A percentile compares a stretch with the other conserved stretches of the same genome.
Evolutionary conservation across 495 filamentous ascomycete genomes (phyloP).

Genomic region (Xylaria longipes): DNA sequence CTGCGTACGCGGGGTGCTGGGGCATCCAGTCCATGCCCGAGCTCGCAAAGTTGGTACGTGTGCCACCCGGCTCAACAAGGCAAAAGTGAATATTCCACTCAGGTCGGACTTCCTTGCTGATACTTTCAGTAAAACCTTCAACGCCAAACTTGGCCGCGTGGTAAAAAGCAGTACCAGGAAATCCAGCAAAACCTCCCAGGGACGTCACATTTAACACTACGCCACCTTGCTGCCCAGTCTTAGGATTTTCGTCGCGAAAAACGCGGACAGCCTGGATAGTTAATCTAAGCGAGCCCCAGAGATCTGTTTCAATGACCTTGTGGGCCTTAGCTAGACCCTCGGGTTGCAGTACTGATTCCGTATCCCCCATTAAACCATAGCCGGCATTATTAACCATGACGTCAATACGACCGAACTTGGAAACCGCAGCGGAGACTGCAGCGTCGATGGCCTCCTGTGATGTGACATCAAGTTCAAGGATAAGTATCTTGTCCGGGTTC

Average conservation of each 20-base stretch:
- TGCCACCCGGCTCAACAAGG: slow-evolving; percentile 52
- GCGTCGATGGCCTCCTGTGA: slow-evolving; percentile 43
- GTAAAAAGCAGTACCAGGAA: slow-evolving; percentile 56
- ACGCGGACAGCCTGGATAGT: slow-evolving; percentile 51
- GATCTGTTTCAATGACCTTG: slow-evolving; percentile 53
- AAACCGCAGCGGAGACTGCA: slow-evolving; percentile 43
- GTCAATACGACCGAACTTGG: slow-evolving; percentile 53
- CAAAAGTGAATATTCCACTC: slow-evolving; percentile 51
- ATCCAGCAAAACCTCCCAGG: slow-evolving; percentile 54
- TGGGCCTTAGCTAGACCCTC: slow-evolving; percentile 37
- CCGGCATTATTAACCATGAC: slow-evolving; percentile 41
- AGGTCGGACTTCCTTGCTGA: slow-evolving; percentile 55
- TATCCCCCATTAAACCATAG: slow-evolving; percentile 48
- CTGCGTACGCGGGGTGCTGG: slow-evolving; percentile 45
- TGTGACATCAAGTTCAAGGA: slow-evolving; percentile 9
- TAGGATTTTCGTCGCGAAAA: slow-evolving; percentile 48
- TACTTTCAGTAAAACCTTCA: slow-evolving; percentile 60
- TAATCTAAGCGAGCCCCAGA: slow-evolving; percentile 53
- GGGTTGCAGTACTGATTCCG: slow-evolving; percentile 48
- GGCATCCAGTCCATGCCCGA: slow-evolving; percentile 25
- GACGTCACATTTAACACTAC: slow-evolving; percentile 58
- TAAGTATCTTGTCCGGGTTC: slow-evolving; percentile 2
- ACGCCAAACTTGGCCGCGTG: slow-evolving; percentile 61
- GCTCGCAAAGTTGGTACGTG: slow-evolving; percentile 49
- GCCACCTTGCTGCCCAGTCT: slow-evolving; percentile 47